A percentile compares a stretch with the other conserved stretches of the same genome.
Conservation (phyloP, 495 filamentous ascomycete species). For the Xylaria castorea region DNA sequence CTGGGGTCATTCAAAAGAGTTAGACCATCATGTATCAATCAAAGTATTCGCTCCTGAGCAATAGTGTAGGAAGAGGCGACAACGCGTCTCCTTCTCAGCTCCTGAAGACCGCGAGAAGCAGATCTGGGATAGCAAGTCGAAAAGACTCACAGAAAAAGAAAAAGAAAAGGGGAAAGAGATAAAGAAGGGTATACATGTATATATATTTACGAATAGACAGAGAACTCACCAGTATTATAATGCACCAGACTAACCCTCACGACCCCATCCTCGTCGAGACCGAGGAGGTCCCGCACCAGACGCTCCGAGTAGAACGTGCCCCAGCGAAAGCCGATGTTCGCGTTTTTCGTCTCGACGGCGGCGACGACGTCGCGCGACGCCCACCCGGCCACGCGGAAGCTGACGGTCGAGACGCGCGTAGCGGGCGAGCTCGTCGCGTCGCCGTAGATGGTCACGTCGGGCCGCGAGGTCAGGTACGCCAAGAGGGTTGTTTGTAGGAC, state of each 20-base stretch:
- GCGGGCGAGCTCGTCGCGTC: constrained; percentile 50
- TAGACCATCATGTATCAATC: background rate
- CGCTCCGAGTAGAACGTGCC: constrained; percentile 72
- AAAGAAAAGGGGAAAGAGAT: background rate
- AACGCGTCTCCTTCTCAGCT: background rate
- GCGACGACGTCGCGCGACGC: constrained; percentile 66
- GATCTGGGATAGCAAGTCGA: too few relatives aligned
- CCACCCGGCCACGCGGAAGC: constrained; percentile 66
- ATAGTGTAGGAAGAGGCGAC: background rate
- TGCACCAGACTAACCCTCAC: constrained; percentile 74
- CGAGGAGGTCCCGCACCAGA: constrained; percentile 65
- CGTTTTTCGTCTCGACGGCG: constrained; percentile 58
- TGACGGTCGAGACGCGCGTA: constrained; percentile 67
- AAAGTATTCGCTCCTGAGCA: background rate
- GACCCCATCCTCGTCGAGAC: constrained; percentile 64
- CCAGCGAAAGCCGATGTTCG: constrained; percentile 65
- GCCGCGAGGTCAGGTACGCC: constrained; percentile 55
- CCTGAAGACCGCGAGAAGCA: background rate
- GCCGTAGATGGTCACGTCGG: constrained; percentile 64
- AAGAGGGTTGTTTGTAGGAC: constrained; percentile 64
- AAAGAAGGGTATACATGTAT: too few relatives aligned
- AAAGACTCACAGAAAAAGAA: background rate
- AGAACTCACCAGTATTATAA: constrained; percentile 72
- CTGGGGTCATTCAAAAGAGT: constrained; percentile 7
- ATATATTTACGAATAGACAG: background rate